Evolutionary conservation across 345 rosid genomes (phyloP).

Genomic region (Brassica incana): DNA sequence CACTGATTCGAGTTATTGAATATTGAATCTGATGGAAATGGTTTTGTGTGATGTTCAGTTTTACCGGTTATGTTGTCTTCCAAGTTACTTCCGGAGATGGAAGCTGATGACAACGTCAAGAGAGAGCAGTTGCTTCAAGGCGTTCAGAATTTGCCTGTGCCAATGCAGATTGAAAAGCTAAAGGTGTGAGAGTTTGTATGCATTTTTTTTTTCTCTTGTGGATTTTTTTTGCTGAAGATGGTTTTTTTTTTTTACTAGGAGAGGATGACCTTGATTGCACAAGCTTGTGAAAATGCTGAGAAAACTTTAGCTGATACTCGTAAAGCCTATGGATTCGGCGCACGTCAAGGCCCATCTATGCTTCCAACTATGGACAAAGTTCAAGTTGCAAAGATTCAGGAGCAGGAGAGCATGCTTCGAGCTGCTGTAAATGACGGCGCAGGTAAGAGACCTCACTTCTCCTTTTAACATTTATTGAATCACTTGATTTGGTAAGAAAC

Average conservation of each 20-base stretch:
- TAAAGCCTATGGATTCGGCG: constrained; percentile 81
- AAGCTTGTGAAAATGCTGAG: constrained; percentile 93
- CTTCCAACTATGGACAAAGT: constrained; percentile 76
- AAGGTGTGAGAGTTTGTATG: constrained; percentile 46
- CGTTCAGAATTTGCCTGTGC: constrained; percentile 69
- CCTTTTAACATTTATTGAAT: neutral
- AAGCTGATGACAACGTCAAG: constrained; percentile 75
- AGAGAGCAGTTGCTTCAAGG: constrained; percentile 92
- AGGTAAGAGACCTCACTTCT: constrained; percentile 45
- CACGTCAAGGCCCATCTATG: constrained; percentile 81
- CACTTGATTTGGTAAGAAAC: neutral
- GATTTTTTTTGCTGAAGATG: constrained; percentile 7
- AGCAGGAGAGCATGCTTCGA: constrained; percentile 75
- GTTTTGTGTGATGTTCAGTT: constrained; percentile 49
- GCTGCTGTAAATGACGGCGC: constrained; percentile 83
- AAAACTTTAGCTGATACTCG: constrained; percentile 82
- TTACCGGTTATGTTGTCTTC: constrained; percentile 96
- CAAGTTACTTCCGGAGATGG: constrained; percentile 93
- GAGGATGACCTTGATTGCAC: constrained; percentile 81
- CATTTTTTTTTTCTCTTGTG: neutral
- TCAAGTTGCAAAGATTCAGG: constrained; percentile 89
- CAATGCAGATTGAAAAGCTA: constrained; percentile 72
- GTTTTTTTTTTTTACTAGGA: constrained; percentile 40
- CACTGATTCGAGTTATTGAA: neutral
- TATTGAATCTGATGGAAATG: neutral